Evolutionary conservation across 1,284 basidiomycete species (phyloP).

Genomic region (Veloboletus limbatus): DNA sequence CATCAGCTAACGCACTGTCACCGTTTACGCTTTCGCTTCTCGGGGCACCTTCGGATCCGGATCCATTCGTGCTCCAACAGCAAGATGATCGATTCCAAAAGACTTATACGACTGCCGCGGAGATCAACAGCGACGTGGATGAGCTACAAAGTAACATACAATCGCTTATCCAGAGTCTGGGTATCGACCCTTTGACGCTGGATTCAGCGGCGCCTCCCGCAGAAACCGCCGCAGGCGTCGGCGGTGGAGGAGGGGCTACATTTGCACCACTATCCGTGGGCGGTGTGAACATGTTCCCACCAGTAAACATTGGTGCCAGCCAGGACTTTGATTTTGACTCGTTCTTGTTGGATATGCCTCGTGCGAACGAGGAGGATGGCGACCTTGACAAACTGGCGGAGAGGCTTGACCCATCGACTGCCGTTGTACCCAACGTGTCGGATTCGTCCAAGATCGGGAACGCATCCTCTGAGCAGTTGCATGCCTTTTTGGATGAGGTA

Average conservation of each 20-base stretch:
- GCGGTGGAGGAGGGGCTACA: conserved; percentile 7
- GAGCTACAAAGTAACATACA: conserved; percentile 71
- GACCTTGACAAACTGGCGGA: conserved; percentile 38
- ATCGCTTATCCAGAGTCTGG: conserved; percentile 68
- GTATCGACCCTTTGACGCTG: conserved; percentile 52
- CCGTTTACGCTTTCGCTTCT: conserved; percentile 25
- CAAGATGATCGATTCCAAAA: conserved; percentile 45
- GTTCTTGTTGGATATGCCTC: conserved; percentile 39
- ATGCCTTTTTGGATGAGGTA: conserved; percentile 46
- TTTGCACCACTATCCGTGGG: not conserved
- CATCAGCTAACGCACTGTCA: conserved; percentile 12
- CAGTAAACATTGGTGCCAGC: conserved; percentile 8
- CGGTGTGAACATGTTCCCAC: conserved; percentile 22
- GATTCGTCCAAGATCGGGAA: conserved; percentile 29
- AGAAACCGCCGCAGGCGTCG: conserved; percentile 4
- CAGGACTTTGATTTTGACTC: conserved; percentile 49
- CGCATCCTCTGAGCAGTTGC: conserved; percentile 39
- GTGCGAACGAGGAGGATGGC: conserved; percentile 28
- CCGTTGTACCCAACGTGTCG: conserved; percentile 16
- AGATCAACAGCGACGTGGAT: conserved; percentile 73
- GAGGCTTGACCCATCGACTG: conserved; percentile 31
- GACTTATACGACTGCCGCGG: conserved; percentile 59
- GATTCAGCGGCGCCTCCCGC: conserved; percentile 19
- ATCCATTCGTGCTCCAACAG: conserved; percentile 38
- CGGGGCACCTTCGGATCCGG: conserved; percentile 16